phyloP scores from a whole-genome alignment of 257 asterid genomes.

The Fraxinus cuspidata region DNA sequence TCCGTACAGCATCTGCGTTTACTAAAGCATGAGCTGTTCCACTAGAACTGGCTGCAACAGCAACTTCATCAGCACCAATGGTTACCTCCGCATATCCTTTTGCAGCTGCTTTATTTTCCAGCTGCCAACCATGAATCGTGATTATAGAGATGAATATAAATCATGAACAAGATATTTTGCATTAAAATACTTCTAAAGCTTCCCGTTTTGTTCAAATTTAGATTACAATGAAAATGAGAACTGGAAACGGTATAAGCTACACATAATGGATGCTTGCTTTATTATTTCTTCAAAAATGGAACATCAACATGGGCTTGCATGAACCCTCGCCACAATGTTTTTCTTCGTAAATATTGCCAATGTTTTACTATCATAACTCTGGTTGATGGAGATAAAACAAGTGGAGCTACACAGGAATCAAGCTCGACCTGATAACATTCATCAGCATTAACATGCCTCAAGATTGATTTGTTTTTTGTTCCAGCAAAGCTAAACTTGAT shows the following conservation, averaged over 20 bases:
- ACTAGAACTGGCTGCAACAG: constrained; percentile 65
- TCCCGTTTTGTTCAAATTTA: neutral
- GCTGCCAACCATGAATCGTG: constrained; percentile 43
- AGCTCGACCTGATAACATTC: too few relatives aligned
- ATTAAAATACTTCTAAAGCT: neutral
- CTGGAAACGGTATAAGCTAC: neutral
- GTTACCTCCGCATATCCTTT: constrained; percentile 70
- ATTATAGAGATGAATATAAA: constrained; percentile 7
- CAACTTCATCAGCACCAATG: constrained; percentile 76
- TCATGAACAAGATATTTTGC: neutral
- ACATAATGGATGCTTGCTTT: neutral
- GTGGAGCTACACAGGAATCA: neutral
- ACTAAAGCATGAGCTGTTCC: constrained; percentile 90
- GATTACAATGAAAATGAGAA: neutral
- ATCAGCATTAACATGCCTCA: too few relatives aligned
- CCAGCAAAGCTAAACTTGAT: neutral
- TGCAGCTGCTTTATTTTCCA: constrained; percentile 54
- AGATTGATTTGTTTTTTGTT: too few relatives aligned
- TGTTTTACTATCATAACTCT: neutral
- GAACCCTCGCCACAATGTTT: neutral
- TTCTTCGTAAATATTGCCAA: neutral
- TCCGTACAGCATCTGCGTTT: constrained; percentile 54
- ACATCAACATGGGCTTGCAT: neutral
- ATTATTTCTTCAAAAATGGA: neutral
- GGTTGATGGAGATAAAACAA: neutral